Evolutionary conservation across 768 basidiomycete species (phyloP), one percentile per base, ranked within the genome.

Genomic region (Mycena rebaudengoi): DNA sequence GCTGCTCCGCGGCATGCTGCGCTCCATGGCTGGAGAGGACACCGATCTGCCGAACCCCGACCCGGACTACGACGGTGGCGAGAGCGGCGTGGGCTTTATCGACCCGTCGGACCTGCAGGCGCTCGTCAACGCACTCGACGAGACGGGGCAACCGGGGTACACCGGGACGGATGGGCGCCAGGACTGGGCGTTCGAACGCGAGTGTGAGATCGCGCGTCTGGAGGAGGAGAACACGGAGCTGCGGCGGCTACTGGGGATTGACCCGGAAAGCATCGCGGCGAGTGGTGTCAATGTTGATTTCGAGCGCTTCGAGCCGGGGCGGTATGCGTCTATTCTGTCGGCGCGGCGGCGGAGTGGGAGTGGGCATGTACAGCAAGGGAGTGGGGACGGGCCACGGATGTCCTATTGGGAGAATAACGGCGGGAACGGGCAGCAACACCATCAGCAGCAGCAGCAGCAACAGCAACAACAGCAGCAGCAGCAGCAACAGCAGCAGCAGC

Each of bases 111-210:
- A 85, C 60, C 74, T 86, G 25, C 74, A 79, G 41, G 71, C 73
- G 1, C 78, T 86, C 20, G 69, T 86, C 30, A 60, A 60, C 58
- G 58, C 64, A 40, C 64, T 65, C 44, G 64, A 65, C 51, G 57
- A 64, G 51, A 29, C 35, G 7, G 39, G 39, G 18, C 51, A 54
- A 45, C 56, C 57, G 23, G 63, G 63, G 5, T 64, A 59, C 52
- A 39, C 51, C 28, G 63, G 63, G 16, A 60, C 52, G 12, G 77
- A 83, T 50, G 79, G 79, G 5, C 76, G 86, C 23, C 80, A 83
- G 40, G 95, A 99, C 75, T 98, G 97, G 94, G 90, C 92, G 2
- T 66, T 90, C 61, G 93, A 95, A 74, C 86, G 98, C 64, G 97
- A 99, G 74, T 78, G 80, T 64, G 98, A 99, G 79, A 94, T 99